These are phyloP conservation scores for Solanum tarapatanum DNA, from an alignment of 257 asterid genomes.

Conservation along the genomic window DNA sequence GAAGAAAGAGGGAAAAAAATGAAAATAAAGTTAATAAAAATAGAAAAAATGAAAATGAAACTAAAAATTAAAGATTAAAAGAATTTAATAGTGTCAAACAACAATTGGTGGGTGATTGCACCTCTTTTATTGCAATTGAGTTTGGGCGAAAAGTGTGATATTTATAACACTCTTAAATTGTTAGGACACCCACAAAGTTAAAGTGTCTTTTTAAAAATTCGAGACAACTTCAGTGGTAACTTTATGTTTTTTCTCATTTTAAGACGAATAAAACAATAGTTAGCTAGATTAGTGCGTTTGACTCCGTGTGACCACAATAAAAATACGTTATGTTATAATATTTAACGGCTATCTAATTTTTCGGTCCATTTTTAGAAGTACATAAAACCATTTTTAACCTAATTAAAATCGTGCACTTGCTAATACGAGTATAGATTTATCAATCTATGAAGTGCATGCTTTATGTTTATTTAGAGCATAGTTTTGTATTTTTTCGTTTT, in stretches of 20 bases:
- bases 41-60: too few relatives aligned
- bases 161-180: too few relatives aligned
- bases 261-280: not conserved
- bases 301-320: not conserved
- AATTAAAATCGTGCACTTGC: not conserved
- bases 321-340: not conserved
- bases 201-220: too few relatives aligned
- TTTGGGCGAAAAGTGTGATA: too few relatives aligned
- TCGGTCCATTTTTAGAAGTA: not conserved
- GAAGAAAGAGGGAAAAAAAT: too few relatives aligned
- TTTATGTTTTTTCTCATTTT: not conserved
- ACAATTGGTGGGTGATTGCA: too few relatives aligned
- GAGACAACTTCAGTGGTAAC: too few relatives aligned
- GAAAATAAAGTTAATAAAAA: too few relatives aligned
- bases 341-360: not conserved
- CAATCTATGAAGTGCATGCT: not conserved
- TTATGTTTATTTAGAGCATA: not conserved
- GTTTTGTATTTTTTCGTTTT: not conserved
- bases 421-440: not conserved
- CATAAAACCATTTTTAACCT: not conserved
- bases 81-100: too few relatives aligned
- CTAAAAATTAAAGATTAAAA: too few relatives aligned
- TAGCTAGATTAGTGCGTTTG: not conserved
- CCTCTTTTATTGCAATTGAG: too few relatives aligned
- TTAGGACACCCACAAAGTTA: too few relatives aligned